Conservation (phyloP, 2,329 filamentous ascomycete species). For the Nakataea oryzae region DNA sequence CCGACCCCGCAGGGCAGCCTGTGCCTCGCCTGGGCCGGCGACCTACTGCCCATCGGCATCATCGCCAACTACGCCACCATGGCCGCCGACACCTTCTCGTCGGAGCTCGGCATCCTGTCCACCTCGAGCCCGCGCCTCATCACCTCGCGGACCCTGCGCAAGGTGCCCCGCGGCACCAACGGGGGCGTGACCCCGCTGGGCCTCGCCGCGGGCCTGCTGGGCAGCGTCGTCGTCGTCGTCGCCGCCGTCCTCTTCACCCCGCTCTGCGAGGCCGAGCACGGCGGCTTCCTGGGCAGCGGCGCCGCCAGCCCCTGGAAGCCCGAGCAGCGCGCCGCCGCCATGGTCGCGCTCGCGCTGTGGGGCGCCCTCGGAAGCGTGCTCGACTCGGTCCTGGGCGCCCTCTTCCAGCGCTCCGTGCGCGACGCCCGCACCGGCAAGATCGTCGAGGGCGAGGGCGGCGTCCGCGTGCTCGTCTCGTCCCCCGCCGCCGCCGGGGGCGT, state of each 20-base stretch:
- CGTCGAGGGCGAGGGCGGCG: constrained; percentile 74
- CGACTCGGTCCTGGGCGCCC: constrained; percentile 77
- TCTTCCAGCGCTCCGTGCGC: constrained; percentile 76
- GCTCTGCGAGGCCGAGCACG: constrained; percentile 43
- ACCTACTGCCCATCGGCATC: constrained; percentile 53
- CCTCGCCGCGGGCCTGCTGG: constrained; percentile 61
- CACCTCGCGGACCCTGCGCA: constrained; percentile 64
- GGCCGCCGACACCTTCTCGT: constrained; percentile 87
- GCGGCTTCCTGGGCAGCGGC: constrained; percentile 5
- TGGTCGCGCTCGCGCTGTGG: constrained; percentile 55
- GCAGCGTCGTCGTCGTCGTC: constrained; percentile 61
- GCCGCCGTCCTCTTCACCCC: constrained; percentile 57
- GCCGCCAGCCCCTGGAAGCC: constrained; percentile 32
- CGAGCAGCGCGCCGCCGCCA: constrained; percentile 32
- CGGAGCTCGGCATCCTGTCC: constrained; percentile 87
- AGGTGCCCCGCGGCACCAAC: constrained; percentile 85
- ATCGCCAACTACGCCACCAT: constrained; percentile 84
- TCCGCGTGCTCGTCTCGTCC: constrained; percentile 37
- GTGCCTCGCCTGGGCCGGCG: constrained; percentile 52
- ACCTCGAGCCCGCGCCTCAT: constrained; percentile 69
- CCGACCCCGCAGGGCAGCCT: constrained; percentile 25
- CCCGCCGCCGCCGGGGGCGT: constrained; percentile 13
- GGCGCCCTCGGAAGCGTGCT: constrained; percentile 72
- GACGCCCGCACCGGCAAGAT: constrained; percentile 79
- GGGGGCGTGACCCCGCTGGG: constrained; percentile 77